phyloP scores from a whole-genome alignment of 2,329 filamentous ascomycete genomes.

The Dryadomyces sulphureus region DNA sequence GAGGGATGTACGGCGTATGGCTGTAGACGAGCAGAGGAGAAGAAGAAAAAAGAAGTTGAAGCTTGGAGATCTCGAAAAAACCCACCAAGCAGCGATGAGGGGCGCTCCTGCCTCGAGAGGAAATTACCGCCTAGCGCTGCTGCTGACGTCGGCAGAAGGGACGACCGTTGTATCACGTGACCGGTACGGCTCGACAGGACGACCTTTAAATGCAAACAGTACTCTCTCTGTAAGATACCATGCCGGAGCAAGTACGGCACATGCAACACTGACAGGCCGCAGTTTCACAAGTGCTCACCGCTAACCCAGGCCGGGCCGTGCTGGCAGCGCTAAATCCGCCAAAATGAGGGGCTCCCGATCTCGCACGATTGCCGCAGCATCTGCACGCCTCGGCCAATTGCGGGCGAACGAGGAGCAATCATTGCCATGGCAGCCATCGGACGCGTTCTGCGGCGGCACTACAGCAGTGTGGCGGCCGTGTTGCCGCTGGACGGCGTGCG shows the following conservation, averaged over 20 bases:
- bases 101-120: neutral
- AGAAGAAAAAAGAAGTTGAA: neutral
- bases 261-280: too few species aligned
- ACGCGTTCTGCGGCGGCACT: too few species aligned
- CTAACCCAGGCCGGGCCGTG: neutral
- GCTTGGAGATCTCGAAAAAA: neutral
- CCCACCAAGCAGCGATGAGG: neutral
- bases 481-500: slow-evolving; percentile 71
- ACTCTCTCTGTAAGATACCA: too few species aligned
- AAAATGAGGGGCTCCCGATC: neutral
- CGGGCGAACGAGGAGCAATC: neutral
- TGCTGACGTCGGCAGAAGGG: neutral
- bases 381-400: too few species aligned
- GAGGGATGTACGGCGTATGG: neutral
- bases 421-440: too few species aligned
- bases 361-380: neutral
- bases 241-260: too few species aligned
- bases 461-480: too few species aligned
- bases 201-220: too few species aligned
- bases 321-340: neutral
- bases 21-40: neutral
- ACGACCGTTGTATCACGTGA: neutral
- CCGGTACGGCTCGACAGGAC: too few species aligned
- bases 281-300: too few species aligned
- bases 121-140: neutral